phyloP scores from a whole-genome alignment of 768 basidiomycete genomes.

The Kwoniella dendrophila region DNA sequence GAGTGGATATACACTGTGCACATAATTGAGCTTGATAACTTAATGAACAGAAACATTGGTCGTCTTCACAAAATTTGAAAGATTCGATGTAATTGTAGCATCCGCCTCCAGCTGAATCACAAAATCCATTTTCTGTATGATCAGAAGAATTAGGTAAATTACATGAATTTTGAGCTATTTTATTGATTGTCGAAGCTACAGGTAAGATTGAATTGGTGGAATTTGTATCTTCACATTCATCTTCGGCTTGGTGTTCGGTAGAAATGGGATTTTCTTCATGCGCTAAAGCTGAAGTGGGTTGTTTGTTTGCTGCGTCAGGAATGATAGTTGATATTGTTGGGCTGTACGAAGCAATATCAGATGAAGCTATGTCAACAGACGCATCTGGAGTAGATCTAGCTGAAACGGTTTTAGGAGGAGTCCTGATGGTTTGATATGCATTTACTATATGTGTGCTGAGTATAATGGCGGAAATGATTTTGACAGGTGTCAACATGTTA shows the following conservation, averaged over 20 bases:
- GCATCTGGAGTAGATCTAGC: background rate
- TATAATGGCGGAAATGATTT: too few relatives aligned
- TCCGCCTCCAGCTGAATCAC: slow-evolving; percentile 1
- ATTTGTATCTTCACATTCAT: slow-evolving; percentile 1
- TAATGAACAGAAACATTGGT: slow-evolving; percentile 8
- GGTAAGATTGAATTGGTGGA: background rate
- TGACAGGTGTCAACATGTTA: too few relatives aligned
- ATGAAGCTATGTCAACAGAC: background rate
- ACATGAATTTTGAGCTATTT: background rate
- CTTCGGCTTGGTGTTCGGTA: background rate
- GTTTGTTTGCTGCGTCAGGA: too few relatives aligned
- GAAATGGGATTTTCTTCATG: background rate
- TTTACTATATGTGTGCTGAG: too few relatives aligned
- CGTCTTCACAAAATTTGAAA: slow-evolving; percentile 2
- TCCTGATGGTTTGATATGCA: too few relatives aligned
- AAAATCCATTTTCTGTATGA: too few relatives aligned
- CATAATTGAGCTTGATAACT: slow-evolving; percentile 17
- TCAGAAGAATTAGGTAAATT: background rate
- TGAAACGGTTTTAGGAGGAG: too few relatives aligned
- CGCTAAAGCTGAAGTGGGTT: background rate
- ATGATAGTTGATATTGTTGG: too few relatives aligned
- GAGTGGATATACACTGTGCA: slow-evolving; percentile 12
- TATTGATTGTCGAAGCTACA: background rate
- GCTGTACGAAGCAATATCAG: too few relatives aligned
- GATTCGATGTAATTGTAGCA: slow-evolving; percentile 9